Base-by-base conservation (phyloP, 1,284 basidiomycete genomes). In the Microbotryum silenes-acaulis region DNA sequence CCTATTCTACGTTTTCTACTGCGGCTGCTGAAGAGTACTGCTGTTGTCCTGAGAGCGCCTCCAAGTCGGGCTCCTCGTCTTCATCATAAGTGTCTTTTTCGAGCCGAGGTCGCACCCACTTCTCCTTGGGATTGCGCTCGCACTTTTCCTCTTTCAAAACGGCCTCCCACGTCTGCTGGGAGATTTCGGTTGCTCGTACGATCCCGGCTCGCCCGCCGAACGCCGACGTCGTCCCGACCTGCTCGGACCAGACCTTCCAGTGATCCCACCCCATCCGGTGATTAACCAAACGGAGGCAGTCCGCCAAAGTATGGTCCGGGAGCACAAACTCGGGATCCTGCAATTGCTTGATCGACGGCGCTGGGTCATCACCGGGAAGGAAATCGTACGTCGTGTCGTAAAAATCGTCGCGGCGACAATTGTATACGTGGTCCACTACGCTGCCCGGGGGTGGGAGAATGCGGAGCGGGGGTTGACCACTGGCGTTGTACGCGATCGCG, bases 351-450 rank as follows among this genome's bases (percentile, higher is more conserved):
- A 23, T 51, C 56, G 51, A 63, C 7, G n/a, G n/a, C 6, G 25
- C 49, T 10, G 51, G 37, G 8, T 37, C 57, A 8, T 37, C 44
- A 18, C 45, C 56, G 23, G 23, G 50, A 27, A 21, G 42, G 20
- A 25, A 23, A 18, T 20, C 23, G 16, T 31, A 12, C 6, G 6
- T 31, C 9, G 54, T 31, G 31, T 57, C 47, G 8, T 50, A 27
- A 1, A 37, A 23, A 8, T 57, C 51, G 10, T 51, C 29, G n/a
- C 12, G 29, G 3, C 65, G 37, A 21, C 65, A 67, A 44, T 67
- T 63, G 20, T 62, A 29, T 1, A 64, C 55, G 27, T 63, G 51
- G 51, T 67, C 65, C n/a, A 62, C 60, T 37, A 67, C 33, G 51
- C 56, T 61, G 14, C 45, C 16, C 3, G 23, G 4, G 18, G 65